Evolutionary conservation across 2,329 filamentous ascomycete genomes (phyloP).

Genomic region (Furcasterigmium furcatum): DNA sequence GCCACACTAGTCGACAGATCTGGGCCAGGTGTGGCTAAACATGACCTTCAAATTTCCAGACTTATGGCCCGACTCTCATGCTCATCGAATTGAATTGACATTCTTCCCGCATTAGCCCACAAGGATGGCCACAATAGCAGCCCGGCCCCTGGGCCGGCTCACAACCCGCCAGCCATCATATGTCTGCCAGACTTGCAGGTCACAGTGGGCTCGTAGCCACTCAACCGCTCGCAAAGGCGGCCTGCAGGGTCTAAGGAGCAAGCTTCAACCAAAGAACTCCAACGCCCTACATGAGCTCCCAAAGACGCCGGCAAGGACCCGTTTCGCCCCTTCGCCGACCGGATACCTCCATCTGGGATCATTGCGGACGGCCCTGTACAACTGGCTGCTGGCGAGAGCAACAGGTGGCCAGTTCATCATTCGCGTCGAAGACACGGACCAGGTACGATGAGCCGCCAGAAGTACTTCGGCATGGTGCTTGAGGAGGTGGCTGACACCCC

Average conservation of each 20-base stretch:
- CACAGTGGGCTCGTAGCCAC: conserved; percentile 6
- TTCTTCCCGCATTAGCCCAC: background rate
- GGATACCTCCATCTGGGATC: conserved; percentile 92
- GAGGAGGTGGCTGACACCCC: background rate
- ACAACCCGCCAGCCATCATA: background rate
- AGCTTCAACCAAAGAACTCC: conserved; percentile 9
- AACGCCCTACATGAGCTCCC: conserved; percentile 33
- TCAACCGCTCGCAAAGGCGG: conserved; percentile 9
- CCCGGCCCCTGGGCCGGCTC: conserved; percentile 4
- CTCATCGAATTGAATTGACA: background rate
- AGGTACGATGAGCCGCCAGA: conserved; percentile 53
- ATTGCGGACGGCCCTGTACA: conserved; percentile 89
- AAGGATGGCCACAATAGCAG: conserved; percentile 8
- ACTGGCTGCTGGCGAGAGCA: conserved; percentile 83
- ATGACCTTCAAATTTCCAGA: conserved; percentile 13
- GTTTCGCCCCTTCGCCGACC: conserved; percentile 94
- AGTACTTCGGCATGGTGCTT: background rate
- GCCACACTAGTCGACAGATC: too few species aligned
- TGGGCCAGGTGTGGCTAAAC: conserved; percentile 8
- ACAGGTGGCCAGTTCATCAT: conserved; percentile 89
- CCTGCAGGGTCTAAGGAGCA: conserved; percentile 11
- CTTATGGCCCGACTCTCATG: conserved; percentile 4
- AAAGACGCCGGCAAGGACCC: conserved; percentile 50
- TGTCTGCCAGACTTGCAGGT: conserved; percentile 3
- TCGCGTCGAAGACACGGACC: conserved; percentile 92